Base-by-base conservation (phyloP, 805 yeast species). In the Cyberlindnera misumaiensis region DNA sequence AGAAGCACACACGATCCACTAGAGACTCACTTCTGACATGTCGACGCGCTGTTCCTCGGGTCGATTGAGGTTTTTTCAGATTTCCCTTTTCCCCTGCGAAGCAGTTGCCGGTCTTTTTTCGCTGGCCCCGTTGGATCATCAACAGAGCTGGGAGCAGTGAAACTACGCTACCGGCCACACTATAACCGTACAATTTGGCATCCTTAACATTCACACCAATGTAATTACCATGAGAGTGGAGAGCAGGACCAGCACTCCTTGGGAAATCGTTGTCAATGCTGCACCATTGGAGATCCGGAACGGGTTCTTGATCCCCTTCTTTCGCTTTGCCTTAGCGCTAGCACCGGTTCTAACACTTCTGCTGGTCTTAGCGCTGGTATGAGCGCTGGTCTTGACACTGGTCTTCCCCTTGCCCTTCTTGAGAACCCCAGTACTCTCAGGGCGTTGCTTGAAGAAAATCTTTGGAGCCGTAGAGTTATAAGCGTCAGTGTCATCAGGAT, bases 1-100 rank as follows among this genome's bases (percentile, higher is more conserved):
- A 20, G 24, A 5, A 20, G 24, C 8, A 20, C 24, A 20, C 24
- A 8, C 8, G 5, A 20, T 20, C 8, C 24, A 20, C 24, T 20
- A 20, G 11, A 27, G 7, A 34, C 36, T 34, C 30, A 34, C 36
- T 24, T 34, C 36, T 18, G 36, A 34, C 36, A 34, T 34, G 14
- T 28, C 14, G 15, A 10, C 18, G 20, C 9, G 32, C 8, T 15
- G 32, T 30, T 29, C 17, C 18, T 29, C n/a, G 15, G 16, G 31
- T 29, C 17, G 16, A 6, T 3, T 17, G 15, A 17, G 15, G 10
- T 32, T 32, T 18, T 24, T n/a, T 11, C 16, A 26, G n/a, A 12
- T 24, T 32, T 18, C 28, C 28, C 35, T 18, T 32, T n/a, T 32
- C 24, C 24, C 24, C 24, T 20, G 5, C 8, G 24, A 20, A 20